Conservation (phyloP, 78 protist species). For the Dictyostelium purpureum region DNA sequence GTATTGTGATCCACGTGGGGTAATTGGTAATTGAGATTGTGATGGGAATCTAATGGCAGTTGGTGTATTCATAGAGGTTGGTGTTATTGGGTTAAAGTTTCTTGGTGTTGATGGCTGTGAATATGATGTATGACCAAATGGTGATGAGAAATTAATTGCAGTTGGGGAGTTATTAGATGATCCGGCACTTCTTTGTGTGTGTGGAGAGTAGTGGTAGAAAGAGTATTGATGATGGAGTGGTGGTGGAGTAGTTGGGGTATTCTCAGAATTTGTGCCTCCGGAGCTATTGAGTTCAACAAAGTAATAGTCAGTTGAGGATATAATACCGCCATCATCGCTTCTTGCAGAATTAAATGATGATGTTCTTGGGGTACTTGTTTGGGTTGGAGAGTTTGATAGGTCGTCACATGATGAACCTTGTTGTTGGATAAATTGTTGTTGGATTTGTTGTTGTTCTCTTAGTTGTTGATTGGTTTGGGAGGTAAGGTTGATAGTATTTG, state of each 20-base stretch:
- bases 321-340: not conserved
- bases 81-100: not conserved
- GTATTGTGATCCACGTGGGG: not conserved
- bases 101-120: not conserved
- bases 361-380: not conserved
- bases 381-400: not conserved
- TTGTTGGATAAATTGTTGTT: not conserved
- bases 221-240: not conserved
- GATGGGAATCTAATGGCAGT: constrained; percentile 2
- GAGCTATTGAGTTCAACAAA: not conserved
- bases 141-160: not conserved
- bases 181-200: not conserved
- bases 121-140: not conserved
- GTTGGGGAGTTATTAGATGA: constrained; percentile 17
- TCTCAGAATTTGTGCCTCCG: not conserved
- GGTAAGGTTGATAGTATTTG: not conserved
- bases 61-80: not conserved
- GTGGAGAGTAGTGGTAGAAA: not conserved
- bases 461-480: constrained; percentile 3
- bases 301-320: constrained; percentile 6
- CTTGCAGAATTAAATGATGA: not conserved
- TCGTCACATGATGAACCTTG: not conserved
- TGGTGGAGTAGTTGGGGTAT: not conserved
- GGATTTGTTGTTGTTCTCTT: not conserved
- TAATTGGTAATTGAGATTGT: constrained; percentile 1